phyloP scores from a whole-genome alignment of 2,329 filamentous ascomycete species.

The Orbilia brochopaga region DNA sequence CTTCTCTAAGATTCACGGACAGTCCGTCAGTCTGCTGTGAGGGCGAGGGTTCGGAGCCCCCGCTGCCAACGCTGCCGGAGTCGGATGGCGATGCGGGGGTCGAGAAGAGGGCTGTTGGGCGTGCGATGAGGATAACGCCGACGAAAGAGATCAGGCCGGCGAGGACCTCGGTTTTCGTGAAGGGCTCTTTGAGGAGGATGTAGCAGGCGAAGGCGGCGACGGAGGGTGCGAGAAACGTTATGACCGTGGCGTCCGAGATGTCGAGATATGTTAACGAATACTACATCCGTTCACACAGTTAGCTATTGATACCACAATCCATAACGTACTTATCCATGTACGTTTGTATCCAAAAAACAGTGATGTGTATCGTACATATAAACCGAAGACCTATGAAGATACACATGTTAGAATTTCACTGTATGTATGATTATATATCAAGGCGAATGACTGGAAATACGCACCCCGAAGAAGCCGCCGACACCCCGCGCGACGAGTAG shows the following conservation, averaged over 20 bases:
- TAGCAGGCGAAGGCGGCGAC: constrained; percentile 81
- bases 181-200: constrained; percentile 74
- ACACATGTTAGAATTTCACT: constrained; percentile 8
- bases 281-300: constrained; percentile 51
- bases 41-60: constrained; percentile 55
- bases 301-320: constrained; percentile 26
- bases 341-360: neutral
- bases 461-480: constrained; percentile 61
- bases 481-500: constrained; percentile 73
- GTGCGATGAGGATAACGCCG: constrained; percentile 83
- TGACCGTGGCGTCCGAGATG: constrained; percentile 83
- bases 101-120: constrained; percentile 67
- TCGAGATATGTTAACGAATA: constrained; percentile 77
- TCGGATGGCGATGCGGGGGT: constrained; percentile 52
- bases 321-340: no score
- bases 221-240: constrained; percentile 83
- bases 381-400: constrained; percentile 50
- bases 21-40: constrained; percentile 33
- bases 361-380: constrained; percentile 56
- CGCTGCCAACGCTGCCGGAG: constrained; percentile 51
- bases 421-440: no score
- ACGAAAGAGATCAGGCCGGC: constrained; percentile 75
- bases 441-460: neutral
- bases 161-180: constrained; percentile 76
- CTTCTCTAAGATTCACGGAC: constrained; percentile 41